Evolutionary conservation across 306 rosid species (phyloP).

Genomic region (Albizia julibrissin): DNA sequence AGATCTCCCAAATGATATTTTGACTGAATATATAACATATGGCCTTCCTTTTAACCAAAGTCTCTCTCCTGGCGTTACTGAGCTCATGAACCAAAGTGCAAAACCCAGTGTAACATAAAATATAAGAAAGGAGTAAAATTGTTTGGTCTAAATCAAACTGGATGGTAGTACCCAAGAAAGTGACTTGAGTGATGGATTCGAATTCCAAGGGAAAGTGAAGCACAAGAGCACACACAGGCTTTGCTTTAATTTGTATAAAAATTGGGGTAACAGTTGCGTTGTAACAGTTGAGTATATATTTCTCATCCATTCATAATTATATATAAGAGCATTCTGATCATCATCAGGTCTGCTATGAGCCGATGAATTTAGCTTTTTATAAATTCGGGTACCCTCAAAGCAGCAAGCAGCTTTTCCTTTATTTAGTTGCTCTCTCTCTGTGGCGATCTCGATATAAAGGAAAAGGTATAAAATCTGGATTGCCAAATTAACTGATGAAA

Average conservation of each 20-base stretch:
- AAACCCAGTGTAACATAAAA: constrained; percentile 59
- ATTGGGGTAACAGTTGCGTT: constrained; percentile 3
- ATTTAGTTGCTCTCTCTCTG: constrained; percentile 2
- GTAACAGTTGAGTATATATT: neutral
- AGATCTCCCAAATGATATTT: constrained; percentile 27
- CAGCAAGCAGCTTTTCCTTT: constrained; percentile 17
- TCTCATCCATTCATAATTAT: neutral
- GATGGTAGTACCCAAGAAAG: constrained; percentile 29
- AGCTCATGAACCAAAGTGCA: constrained; percentile 10
- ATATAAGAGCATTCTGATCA: neutral
- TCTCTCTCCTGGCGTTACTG: neutral
- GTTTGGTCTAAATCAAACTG: constrained; percentile 17
- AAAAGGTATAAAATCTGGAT: constrained; percentile 10
- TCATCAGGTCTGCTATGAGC: constrained; percentile 11
- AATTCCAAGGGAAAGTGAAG: constrained; percentile 24
- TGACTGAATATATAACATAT: neutral
- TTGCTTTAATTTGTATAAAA: neutral
- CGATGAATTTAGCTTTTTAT: constrained; percentile 19
- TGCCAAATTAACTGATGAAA: constrained; percentile 50
- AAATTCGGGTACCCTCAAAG: neutral
- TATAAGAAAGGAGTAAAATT: constrained; percentile 31
- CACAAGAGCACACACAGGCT: neutral
- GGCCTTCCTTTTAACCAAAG: neutral
- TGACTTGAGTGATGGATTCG: constrained; percentile 28
- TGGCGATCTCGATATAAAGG: constrained; percentile 28